phyloP scores from a whole-genome alignment of 2,329 filamentous ascomycete species.

The Neophaeococcomyces mojaviensis region DNA sequence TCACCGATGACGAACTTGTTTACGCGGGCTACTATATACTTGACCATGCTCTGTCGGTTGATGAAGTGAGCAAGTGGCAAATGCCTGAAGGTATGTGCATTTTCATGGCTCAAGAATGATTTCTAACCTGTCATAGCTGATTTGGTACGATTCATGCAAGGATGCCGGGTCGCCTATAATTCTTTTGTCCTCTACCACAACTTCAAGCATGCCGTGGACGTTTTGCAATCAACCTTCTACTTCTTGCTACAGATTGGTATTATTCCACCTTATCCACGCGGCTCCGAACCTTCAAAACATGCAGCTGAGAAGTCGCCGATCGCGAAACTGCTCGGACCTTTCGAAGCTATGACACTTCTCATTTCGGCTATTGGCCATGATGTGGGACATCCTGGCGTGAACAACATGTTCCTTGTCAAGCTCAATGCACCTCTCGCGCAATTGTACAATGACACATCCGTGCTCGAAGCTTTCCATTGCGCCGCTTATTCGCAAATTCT shows the following conservation, averaged over 20 bases:
- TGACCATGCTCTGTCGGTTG: slow-evolving; percentile 74
- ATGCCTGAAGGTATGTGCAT: slow-evolving; percentile 60
- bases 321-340: slow-evolving; percentile 68
- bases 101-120: not conserved
- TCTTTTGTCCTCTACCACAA: slow-evolving; percentile 96
- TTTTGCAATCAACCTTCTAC: slow-evolving; percentile 85
- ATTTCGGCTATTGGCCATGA: slow-evolving; percentile 97
- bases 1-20: slow-evolving; percentile 82
- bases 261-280: slow-evolving; percentile 58
- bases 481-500: slow-evolving; percentile 95
- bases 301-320: slow-evolving; percentile 52
- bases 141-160: slow-evolving; percentile 75
- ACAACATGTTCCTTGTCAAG: slow-evolving; percentile 90
- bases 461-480: slow-evolving; percentile 94
- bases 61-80: slow-evolving; percentile 72
- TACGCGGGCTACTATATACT: slow-evolving; percentile 83
- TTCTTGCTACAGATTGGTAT: slow-evolving; percentile 77
- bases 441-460: slow-evolving; percentile 92
- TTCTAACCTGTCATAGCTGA: slow-evolving; percentile 53
- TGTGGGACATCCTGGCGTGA: slow-evolving; percentile 93
- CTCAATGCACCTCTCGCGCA: slow-evolving; percentile 89
- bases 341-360: slow-evolving; percentile 80
- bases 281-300: slow-evolving; percentile 25
- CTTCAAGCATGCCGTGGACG: slow-evolving; percentile 93
- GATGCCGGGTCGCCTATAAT: slow-evolving; percentile 90